Evolutionary conservation across 1,139 yeast species (phyloP).

Genomic region (Kurtzmaniella quercitrusa): DNA sequence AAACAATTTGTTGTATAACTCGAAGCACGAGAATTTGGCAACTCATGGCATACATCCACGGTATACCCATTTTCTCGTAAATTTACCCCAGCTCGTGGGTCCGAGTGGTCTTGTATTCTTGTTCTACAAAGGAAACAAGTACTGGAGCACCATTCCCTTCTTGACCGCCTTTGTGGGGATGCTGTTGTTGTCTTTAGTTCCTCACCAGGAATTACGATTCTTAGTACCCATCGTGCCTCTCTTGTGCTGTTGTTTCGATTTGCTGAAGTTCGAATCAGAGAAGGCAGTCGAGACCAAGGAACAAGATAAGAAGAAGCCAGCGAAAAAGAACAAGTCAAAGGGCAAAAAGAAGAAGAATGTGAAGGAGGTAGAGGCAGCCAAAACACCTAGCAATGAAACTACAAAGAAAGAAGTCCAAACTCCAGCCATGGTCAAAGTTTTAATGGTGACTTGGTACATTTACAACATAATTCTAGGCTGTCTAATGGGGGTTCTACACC

Average conservation of each 20-base stretch:
- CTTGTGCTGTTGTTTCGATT: slow-evolving; percentile 57
- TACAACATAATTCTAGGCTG: slow-evolving; percentile 61
- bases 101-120: slow-evolving; percentile 56
- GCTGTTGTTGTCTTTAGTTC: slow-evolving; percentile 58
- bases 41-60: slow-evolving; percentile 81
- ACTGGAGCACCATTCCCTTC: slow-evolving; percentile 48
- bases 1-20: slow-evolving; percentile 73
- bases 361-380: not conserved
- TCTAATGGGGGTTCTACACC: slow-evolving; percentile 80
- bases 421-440: slow-evolving; percentile 11
- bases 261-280: slow-evolving; percentile 16
- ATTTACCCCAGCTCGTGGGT: slow-evolving; percentile 78
- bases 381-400: not conserved
- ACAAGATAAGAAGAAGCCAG: not conserved
- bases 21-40: slow-evolving; percentile 53
- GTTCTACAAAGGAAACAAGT: slow-evolving; percentile 25
- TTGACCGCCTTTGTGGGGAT: slow-evolving; percentile 63
- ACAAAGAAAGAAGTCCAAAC: not conserved
- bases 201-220: slow-evolving; percentile 92
- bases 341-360: not conserved
- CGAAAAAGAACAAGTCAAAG: not conserved
- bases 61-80: slow-evolving; percentile 68
- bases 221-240: slow-evolving; percentile 75
- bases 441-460: slow-evolving; percentile 50
- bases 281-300: not conserved